Evolutionary conservation across 805 yeast genomes (phyloP), one percentile per base, ranked within the genome.

Genomic region (Kluyveromyces nonfermentans): DNA sequence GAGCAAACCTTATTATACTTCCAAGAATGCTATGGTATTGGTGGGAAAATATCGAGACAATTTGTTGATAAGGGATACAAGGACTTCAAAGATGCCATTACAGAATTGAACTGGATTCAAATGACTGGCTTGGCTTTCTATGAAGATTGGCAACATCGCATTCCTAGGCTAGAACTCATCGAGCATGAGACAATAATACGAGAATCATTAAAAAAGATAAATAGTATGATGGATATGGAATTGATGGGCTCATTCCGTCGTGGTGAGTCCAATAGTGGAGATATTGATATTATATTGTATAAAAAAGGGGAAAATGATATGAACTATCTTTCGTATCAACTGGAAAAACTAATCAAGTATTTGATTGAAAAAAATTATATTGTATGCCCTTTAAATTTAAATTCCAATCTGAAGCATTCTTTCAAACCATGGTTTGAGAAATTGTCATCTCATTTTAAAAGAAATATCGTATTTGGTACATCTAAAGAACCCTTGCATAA

Each of bases 71-170:
- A 53, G 35, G 51, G 50, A 7, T 30, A 53, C 6, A 42, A 45
- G 3, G 46, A 53, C 12, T 59, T 60, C 30, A 18, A 45, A 9
- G 55, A 54, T 32, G 57, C 51, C 5, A 9, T 48, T 4, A 16
- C 40, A n/a, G 55, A 47, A 17, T 45, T 45, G 8, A 55, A 54
- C n/a, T 62, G 66, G 66, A 47, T 53, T 10, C 48, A 52, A 14
- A 37, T 62, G 25, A 56, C 51, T 46, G 66, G 66, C 10, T 60
- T 63, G 62, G 48, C 55, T 2, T 62, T 52, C 42, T 62, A 54
- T 44, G 57, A 58, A 16, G 66, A 62, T 37, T 62, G 66, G 66
- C 38, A 44, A 17, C 46, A 37, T 28, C 42, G 41, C 9, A 57
- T 62, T 4, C 42, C 54, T 2, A 47, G 65, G 35, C 43, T 38